phyloP scores from a whole-genome alignment of 257 asterid genomes.

The Linderniella brevidens region DNA sequence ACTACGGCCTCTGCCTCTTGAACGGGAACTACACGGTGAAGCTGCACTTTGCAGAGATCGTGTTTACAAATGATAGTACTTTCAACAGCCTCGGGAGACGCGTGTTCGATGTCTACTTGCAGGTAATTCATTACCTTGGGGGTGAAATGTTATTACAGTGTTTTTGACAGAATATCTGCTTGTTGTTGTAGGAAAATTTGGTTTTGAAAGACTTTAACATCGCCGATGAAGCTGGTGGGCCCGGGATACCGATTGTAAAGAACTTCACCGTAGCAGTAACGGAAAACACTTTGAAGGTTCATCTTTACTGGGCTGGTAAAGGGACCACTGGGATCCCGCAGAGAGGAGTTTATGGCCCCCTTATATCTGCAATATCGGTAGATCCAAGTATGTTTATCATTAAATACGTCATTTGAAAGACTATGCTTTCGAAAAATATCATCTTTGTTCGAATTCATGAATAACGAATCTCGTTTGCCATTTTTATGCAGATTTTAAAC shows the following conservation, averaged over 20 bases:
- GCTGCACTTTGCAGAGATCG: conserved; percentile 46
- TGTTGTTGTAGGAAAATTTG: conserved; percentile 30
- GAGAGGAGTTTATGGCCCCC: conserved; percentile 70
- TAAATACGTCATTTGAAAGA: not conserved
- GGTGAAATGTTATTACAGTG: not conserved
- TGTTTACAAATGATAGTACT: conserved; percentile 39
- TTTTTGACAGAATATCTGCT: not conserved
- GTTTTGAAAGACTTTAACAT: conserved; percentile 54
- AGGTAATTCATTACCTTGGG: conserved; percentile 25
- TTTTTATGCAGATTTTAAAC: conserved; percentile 6
- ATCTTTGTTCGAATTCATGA: not conserved
- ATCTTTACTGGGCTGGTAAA: conserved; percentile 80
- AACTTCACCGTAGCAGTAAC: conserved; percentile 38
- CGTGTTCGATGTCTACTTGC: conserved; percentile 56
- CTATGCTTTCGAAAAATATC: not conserved
- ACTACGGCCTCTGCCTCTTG: not conserved
- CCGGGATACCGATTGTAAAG: conserved; percentile 28
- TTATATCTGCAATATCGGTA: conserved; percentile 77
- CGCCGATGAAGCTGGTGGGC: conserved; percentile 60
- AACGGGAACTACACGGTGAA: not conserved
- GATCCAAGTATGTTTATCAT: conserved; percentile 23
- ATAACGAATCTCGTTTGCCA: not conserved
- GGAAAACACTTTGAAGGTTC: conserved; percentile 45
- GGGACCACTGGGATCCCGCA: conserved; percentile 75
- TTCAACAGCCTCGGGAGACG: conserved; percentile 61